phyloP scores from a whole-genome alignment of 139 green algal genomes.

The Pseudopediastrum boryanum region DNA sequence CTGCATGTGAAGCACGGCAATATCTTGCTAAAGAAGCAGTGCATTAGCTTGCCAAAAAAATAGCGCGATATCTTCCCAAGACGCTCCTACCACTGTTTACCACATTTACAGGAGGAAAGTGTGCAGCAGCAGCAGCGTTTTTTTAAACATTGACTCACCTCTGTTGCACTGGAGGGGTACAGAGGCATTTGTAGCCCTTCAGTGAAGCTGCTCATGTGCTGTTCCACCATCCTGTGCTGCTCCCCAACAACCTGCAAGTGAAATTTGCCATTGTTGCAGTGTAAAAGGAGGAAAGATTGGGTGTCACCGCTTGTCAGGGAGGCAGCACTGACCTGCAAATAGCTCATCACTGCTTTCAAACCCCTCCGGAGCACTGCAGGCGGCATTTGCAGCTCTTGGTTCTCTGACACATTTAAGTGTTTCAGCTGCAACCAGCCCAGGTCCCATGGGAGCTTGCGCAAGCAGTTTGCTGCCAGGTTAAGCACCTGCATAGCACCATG shows the following conservation, averaged over 20 bases:
- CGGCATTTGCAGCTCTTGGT: slow-evolving; percentile 21
- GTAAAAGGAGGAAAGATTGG: too few species aligned
- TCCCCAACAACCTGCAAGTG: slow-evolving; percentile 33
- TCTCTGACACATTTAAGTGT: slow-evolving; percentile 23
- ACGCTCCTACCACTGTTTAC: too few species aligned
- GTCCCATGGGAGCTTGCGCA: slow-evolving; percentile 26
- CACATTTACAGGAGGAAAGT: not conserved
- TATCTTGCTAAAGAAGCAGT: too few species aligned
- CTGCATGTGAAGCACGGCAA: too few species aligned
- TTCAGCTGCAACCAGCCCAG: slow-evolving; percentile 30
- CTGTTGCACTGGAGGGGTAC: not conserved
- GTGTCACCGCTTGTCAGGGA: too few species aligned
- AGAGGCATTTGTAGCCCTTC: not conserved
- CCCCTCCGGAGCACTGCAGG: slow-evolving; percentile 16
- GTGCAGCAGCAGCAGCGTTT: not conserved
- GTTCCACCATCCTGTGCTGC: slow-evolving; percentile 22
- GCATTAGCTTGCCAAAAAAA: too few species aligned
- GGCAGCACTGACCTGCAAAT: slow-evolving; percentile 1
- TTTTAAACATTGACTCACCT: slow-evolving; percentile 12
- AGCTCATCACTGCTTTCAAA: slow-evolving; percentile 34
- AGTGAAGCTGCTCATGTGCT: slow-evolving; percentile 25
- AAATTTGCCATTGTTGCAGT: too few species aligned
- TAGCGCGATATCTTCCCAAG: too few species aligned
- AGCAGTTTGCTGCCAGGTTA: slow-evolving; percentile 10
- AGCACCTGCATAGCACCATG: slow-evolving; percentile 13